phyloP scores from a whole-genome alignment of 768 basidiomycete genomes.

The Calocybe cyanea region DNA sequence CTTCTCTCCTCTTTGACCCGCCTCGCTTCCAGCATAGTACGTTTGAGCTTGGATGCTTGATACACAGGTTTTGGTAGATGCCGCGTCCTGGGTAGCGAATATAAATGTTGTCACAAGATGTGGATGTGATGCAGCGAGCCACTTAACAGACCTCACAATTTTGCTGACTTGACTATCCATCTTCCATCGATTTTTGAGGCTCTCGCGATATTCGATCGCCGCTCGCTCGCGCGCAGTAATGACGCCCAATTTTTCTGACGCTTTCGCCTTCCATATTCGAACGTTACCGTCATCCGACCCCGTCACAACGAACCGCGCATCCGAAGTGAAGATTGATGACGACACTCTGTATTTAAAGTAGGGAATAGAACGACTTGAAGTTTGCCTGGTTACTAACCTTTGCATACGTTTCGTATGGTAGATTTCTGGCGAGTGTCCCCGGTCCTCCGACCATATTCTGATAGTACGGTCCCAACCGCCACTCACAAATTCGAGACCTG shows the following conservation, averaged over 20 bases:
- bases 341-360: conserved; percentile 58
- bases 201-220: conserved; percentile 88
- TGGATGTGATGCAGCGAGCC: neutral
- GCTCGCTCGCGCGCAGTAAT: conserved; percentile 88
- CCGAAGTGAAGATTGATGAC: conserved; percentile 82
- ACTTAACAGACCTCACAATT: conserved; percentile 65
- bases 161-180: conserved; percentile 77
- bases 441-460: conserved; percentile 87
- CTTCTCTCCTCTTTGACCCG: conserved; percentile 93
- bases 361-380: neutral
- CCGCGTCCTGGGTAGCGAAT: conserved; percentile 47
- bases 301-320: conserved; percentile 85
- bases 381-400: conserved; percentile 44
- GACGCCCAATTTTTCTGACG: conserved; percentile 88
- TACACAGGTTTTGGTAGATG: conserved; percentile 91
- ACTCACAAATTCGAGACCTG: conserved; percentile 91
- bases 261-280: conserved; percentile 91
- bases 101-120: conserved; percentile 3
- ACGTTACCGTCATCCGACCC: conserved; percentile 96
- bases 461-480: conserved; percentile 97
- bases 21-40: conserved; percentile 86
- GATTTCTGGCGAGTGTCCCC: conserved; percentile 78
- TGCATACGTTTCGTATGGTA: conserved; percentile 99
- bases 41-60: conserved; percentile 82
- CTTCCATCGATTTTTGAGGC: conserved; percentile 86